Evolutionary conservation across 1,284 basidiomycete species (phyloP), one percentile per base, ranked within the genome.

Genomic region (Pyrrhoderma lamaoense): DNA sequence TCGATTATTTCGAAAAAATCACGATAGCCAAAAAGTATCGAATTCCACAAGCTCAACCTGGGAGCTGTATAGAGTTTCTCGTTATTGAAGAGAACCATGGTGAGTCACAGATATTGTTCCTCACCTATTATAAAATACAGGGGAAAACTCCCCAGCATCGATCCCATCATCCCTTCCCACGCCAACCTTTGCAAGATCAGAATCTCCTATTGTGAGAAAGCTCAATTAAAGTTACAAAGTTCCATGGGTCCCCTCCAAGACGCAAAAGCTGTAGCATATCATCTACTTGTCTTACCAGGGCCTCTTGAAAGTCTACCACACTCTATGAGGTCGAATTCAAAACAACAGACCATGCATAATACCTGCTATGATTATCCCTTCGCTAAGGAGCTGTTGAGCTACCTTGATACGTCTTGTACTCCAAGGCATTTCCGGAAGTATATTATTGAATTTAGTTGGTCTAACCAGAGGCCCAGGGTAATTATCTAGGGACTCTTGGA

Each of bases 141-240:
- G 79, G 55, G 73, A 75, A 63, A 79, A 83, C 62, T 85, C 82
- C 36, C 82, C 82, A 1, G 67, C 71, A 22, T 65, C 55, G 9
- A 66, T 64, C 2, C 82, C 82, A 60, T 85, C 79, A 50, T 82
- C 75, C 25, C 82, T 70, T 0, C 82, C 82, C 0, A 82, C 79
- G 1, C 82, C 82, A 25, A 80, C 71, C 72, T 79, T 40, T 4
- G 21, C 19, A 11, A 16, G 13, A 25, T 9, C 14, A 38, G 8
- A 14, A 13, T 19, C n/a, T 37, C 19, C 45, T 25, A 34, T 31
- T 36, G 47, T 14, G 27, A 23, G 25, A 13, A 39, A 35, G 35
- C 39, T 22, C 16, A 36, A 22, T n/a, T 16, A 21, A 35, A 43
- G 34, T 14, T 16, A 56, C 69, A 42, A 52, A 76, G 5, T 49